Percentiles rank a stretch among this genome's conserved stretches.
phyloP scores from a whole-genome alignment of 371 early-diverging fungal genomes.

The Mucor sp. region DNA sequence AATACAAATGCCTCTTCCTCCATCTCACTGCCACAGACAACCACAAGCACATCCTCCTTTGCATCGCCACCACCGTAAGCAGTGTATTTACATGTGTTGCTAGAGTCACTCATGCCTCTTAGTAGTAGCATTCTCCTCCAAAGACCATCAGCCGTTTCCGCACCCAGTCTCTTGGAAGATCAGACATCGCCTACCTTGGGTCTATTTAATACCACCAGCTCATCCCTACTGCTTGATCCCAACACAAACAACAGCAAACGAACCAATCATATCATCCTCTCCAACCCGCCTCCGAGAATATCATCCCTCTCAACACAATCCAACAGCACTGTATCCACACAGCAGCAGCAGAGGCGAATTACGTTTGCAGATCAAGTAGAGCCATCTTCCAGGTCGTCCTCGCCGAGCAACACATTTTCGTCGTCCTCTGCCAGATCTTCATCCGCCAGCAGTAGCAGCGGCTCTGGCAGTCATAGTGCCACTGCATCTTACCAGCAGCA shows the following conservation, averaged over 20 bases:
- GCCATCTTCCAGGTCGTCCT: not conserved
- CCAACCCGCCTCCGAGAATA: constrained; percentile 26
- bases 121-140: constrained; percentile 5
- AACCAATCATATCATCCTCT: constrained; percentile 1
- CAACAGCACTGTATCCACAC: not conserved
- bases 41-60: not conserved
- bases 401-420: constrained; percentile 6
- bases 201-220: not conserved
- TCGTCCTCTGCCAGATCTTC: constrained; percentile 17
- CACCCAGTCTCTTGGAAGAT: not conserved
- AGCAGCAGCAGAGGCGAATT: constrained; percentile 6
- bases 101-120: not conserved
- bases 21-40: not conserved
- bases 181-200: constrained; percentile 14
- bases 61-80: not conserved
- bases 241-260: not conserved
- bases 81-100: not conserved
- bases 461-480: not conserved
- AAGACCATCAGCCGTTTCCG: not conserved
- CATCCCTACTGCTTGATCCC: not conserved
- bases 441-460: not conserved
- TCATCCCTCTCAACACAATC: constrained; percentile 14
- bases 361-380: constrained; percentile 24
- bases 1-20: not conserved
- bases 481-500: not conserved